Percentiles rank a stretch among this genome's conserved stretches.
Conservation (phyloP, 2,329 filamentous ascomycete genomes). For the Chaetomiaceae sp. region DNA sequence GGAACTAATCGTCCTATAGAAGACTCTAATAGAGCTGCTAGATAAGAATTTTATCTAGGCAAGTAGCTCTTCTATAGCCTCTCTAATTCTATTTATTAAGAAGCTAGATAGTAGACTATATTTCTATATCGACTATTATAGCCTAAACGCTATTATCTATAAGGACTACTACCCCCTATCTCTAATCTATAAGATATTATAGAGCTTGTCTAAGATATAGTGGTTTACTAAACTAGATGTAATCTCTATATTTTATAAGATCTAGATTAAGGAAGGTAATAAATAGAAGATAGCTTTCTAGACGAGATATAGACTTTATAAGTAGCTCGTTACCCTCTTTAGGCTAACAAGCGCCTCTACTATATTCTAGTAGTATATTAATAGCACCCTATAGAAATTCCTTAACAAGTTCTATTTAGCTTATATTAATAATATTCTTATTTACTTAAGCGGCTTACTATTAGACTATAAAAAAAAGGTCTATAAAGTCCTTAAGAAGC, state of each 20-base stretch:
- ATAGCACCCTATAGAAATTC: background rate
- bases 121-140: too few relatives aligned
- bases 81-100: background rate
- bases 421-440: slow-evolving; percentile 10
- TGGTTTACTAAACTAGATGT: slow-evolving; percentile 2
- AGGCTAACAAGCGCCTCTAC: slow-evolving; percentile 15
- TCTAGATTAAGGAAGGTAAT: too few relatives aligned
- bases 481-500: too few relatives aligned
- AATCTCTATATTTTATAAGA: too few relatives aligned
- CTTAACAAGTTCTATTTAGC: slow-evolving; percentile 8
- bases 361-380: slow-evolving; percentile 13
- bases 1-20: too few relatives aligned
- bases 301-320: too few relatives aligned
- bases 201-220: background rate
- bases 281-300: too few relatives aligned
- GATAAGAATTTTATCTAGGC: background rate
- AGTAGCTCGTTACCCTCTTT: too few relatives aligned
- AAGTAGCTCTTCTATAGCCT: background rate
- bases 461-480: background rate
- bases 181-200: background rate
- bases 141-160: too few relatives aligned
- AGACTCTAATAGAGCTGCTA: background rate
- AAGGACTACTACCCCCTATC: background rate
- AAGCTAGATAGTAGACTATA: too few relatives aligned
- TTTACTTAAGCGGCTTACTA: background rate